Evolutionary conservation across 75 land plant genomes (phyloP), one percentile per base, ranked within the genome.

Genomic region (Adiantum capillusveneris): DNA sequence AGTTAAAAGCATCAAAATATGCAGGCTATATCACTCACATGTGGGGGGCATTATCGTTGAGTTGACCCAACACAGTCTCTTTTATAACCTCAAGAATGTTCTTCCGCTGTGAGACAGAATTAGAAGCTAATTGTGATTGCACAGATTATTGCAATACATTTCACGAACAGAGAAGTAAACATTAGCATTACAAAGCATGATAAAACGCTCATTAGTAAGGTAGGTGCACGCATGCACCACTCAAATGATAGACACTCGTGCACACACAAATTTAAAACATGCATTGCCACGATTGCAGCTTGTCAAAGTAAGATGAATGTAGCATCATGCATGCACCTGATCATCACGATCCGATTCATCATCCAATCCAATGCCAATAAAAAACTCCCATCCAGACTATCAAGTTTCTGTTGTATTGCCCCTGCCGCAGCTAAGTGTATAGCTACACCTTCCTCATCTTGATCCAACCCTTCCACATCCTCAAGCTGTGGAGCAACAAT

Each of bases 311-410:
- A n/a, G n/a, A n/a, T n/a, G n/a, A n/a, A n/a, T n/a, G n/a, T n/a
- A n/a, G n/a, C n/a, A n/a, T n/a, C n/a, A n/a, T 12, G 43, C 21
- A 51, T 29, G 16, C 30, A 81, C 93, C 86, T 85, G 65, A 28
- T 86, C 87, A 71, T 89, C 87, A 24, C 68, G 30, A 25, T 89
- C 90, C 51, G 75, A 70, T 28, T 77, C 84, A 89, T 81, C 98
- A 94, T 94, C 67, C 75, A 94, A 64, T 94, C 98, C 6, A 94
- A 62, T 42, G 98, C 98, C 81, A 83, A 81, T 69, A 94, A 79
- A 68, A 94, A 94, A 41, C 98, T 88, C 7, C 81, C 59, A 62
- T 94, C 98, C 73, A 94, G 83, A 64, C 79, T 65, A 27, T 94
- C 98, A 22, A 94, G 83, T 67, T 87, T 81, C 71, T 86, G 82